A percentile compares a stretch with the other conserved stretches of the same genome.
Evolutionary conservation across 768 basidiomycete genomes (phyloP).

Genomic region (Hebeloma cylindrosporum): DNA sequence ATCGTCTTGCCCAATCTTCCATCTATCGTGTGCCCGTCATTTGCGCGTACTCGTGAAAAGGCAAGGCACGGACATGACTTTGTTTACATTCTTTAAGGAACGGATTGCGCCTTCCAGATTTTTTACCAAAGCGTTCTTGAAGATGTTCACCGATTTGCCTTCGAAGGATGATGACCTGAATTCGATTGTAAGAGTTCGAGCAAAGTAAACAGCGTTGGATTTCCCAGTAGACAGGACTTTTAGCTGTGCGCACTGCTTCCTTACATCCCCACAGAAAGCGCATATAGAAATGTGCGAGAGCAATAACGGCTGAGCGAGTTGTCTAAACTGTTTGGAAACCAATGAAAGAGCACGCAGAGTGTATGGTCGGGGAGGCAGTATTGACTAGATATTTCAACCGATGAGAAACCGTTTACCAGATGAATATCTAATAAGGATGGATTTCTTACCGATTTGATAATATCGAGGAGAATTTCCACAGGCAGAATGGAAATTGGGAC

Average conservation of each 20-base stretch:
- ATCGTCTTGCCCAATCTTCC: too few species aligned
- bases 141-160: not conserved
- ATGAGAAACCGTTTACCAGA: too few species aligned
- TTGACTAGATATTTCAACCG: not conserved
- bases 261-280: not conserved
- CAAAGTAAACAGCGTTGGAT: not conserved
- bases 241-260: not conserved
- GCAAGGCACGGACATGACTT: constrained; percentile 7
- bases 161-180: not conserved
- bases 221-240: not conserved
- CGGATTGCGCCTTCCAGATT: not conserved
- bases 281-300: constrained; percentile 3
- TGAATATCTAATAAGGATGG: not conserved
- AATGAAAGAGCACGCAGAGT: not conserved
- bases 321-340: not conserved
- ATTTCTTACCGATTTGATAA: constrained; percentile 6
- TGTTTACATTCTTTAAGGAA: constrained; percentile 4
- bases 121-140: not conserved
- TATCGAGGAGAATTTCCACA: constrained; percentile 7
- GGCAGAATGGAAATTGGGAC: not conserved
- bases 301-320: constrained; percentile 4
- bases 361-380: not conserved
- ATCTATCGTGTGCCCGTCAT: too few species aligned
- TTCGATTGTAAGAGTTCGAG: constrained; percentile 6
- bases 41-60: too few species aligned